phyloP scores from a whole-genome alignment of 768 basidiomycete species.

The Leccinum ochraceum region DNA sequence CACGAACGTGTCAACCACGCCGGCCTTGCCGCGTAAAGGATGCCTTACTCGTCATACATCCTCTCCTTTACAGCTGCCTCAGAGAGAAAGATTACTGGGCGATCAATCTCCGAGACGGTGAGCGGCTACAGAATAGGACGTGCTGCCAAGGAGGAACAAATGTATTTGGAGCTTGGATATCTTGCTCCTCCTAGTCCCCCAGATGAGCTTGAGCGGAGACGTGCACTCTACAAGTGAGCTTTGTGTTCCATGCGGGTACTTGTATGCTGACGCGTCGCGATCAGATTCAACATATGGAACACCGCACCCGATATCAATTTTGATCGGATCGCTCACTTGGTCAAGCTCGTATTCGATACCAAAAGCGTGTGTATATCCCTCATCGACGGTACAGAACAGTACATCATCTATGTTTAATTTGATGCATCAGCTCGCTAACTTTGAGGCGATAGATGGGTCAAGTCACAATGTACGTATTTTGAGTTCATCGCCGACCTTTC shows the following conservation, averaged over 20 bases:
- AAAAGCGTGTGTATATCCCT: slow-evolving; percentile 82
- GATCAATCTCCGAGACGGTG: slow-evolving; percentile 35
- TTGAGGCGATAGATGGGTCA: slow-evolving; percentile 67
- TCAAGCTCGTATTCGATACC: slow-evolving; percentile 90
- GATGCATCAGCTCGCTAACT: slow-evolving; percentile 12
- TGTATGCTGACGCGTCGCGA: slow-evolving; percentile 2
- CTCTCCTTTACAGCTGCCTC: slow-evolving; percentile 51
- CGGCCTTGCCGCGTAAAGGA: slow-evolving; percentile 51
- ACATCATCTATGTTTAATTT: slow-evolving; percentile 31
- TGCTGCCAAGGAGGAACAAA: slow-evolving; percentile 66
- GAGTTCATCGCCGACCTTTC: not conserved
- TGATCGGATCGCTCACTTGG: slow-evolving; percentile 90
- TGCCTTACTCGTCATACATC: slow-evolving; percentile 64
- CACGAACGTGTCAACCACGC: slow-evolving; percentile 39
- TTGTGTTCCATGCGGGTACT: not conserved
- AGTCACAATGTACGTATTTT: slow-evolving; percentile 71
- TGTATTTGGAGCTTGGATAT: slow-evolving; percentile 64
- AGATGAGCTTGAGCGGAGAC: slow-evolving; percentile 77
- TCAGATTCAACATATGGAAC: slow-evolving; percentile 86
- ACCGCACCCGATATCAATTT: slow-evolving; percentile 88
- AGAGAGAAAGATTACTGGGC: slow-evolving; percentile 36
- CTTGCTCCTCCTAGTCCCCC: slow-evolving; percentile 82
- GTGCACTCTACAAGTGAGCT: slow-evolving; percentile 81
- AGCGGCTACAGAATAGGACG: slow-evolving; percentile 42
- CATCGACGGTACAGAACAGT: slow-evolving; percentile 85